Evolutionary conservation across 2,329 filamentous ascomycete species (phyloP).

Genomic region (Teratosphaeria zuluensis): DNA sequence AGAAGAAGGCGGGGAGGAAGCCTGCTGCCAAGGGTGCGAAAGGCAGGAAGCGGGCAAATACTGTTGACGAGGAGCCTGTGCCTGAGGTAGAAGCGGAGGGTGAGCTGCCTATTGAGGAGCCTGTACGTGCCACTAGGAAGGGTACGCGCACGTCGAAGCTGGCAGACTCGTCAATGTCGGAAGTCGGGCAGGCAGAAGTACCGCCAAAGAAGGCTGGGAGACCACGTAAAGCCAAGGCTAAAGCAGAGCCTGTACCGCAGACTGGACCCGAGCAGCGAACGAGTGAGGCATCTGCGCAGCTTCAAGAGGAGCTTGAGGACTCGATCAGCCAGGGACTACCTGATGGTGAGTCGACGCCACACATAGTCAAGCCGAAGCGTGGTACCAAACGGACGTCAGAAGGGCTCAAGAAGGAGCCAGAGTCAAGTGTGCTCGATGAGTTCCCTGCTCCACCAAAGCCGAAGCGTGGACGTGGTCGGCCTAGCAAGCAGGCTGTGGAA

Average conservation of each 20-base stretch:
- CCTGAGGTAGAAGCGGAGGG: not conserved
- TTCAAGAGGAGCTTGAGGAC: slow-evolving; percentile 24
- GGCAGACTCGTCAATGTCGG: slow-evolving; percentile 20
- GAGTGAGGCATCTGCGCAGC: slow-evolving; percentile 20
- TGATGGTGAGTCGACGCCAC: slow-evolving; percentile 19
- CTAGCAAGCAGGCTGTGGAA: slow-evolving; percentile 7
- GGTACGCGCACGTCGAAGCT: slow-evolving; percentile 16
- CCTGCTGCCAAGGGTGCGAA: slow-evolving; percentile 41
- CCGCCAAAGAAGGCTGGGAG: slow-evolving; percentile 20
- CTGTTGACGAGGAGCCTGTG: slow-evolving; percentile 3
- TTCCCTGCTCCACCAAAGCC: slow-evolving; percentile 21
- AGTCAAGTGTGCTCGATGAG: slow-evolving; percentile 12
- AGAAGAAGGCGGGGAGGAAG: slow-evolving; percentile 25
- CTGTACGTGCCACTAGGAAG: slow-evolving; percentile 11
- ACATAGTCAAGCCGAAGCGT: slow-evolving; percentile 15
- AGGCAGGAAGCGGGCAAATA: slow-evolving; percentile 19
- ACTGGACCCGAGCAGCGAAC: slow-evolving; percentile 8
- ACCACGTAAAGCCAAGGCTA: slow-evolving; percentile 21
- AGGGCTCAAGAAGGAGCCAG: slow-evolving; percentile 22
- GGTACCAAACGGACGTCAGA: slow-evolving; percentile 31
- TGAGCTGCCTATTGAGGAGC: not conserved
- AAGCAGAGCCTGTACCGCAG: slow-evolving; percentile 15
- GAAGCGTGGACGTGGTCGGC: slow-evolving; percentile 14
- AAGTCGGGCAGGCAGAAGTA: slow-evolving; percentile 15
- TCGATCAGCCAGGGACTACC: slow-evolving; percentile 14